A percentile compares a stretch with the other conserved stretches of the same genome.
phyloP scores from a whole-genome alignment of 2,329 filamentous ascomycete species.

The Colletotrichum acutatum region DNA sequence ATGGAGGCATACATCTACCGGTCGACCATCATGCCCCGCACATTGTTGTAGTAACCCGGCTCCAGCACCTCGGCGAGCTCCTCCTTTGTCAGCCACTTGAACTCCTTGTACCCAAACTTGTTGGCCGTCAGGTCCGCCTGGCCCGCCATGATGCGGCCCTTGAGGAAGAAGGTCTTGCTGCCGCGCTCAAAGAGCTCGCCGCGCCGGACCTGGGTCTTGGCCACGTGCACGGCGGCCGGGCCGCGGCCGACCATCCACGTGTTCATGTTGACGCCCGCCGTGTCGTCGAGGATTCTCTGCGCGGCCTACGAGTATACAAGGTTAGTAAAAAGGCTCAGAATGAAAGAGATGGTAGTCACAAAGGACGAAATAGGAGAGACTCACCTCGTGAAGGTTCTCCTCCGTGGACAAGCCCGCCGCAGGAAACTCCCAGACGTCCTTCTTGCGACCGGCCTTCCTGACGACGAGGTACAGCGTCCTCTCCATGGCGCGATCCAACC shows the following conservation, averaged over 20 bases:
- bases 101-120: slow-evolving; percentile 79
- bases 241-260: slow-evolving; percentile 96
- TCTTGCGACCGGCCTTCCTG: slow-evolving; percentile 61
- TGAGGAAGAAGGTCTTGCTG: slow-evolving; percentile 94
- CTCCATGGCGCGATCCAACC: slow-evolving; percentile 82
- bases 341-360: no score
- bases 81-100: slow-evolving; percentile 91
- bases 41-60: slow-evolving; percentile 75
- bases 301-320: no score
- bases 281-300: slow-evolving; percentile 78
- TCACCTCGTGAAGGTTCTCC: slow-evolving; percentile 86
- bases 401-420: slow-evolving; percentile 73
- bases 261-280: slow-evolving; percentile 96
- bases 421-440: slow-evolving; percentile 85
- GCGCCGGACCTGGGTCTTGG: slow-evolving; percentile 59
- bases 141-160: slow-evolving; percentile 96
- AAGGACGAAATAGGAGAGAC: no score
- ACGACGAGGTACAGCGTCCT: slow-evolving; percentile 90
- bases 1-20: slow-evolving; percentile 59
- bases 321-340: no score
- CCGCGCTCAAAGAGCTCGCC: slow-evolving; percentile 59
- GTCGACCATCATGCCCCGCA: slow-evolving; percentile 86
- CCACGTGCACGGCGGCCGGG: slow-evolving; percentile 83
- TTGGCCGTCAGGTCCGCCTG: slow-evolving; percentile 84
- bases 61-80: slow-evolving; percentile 79